Conservation (phyloP, 441 rosid species). For the Aleurites moluccanus region DNA sequence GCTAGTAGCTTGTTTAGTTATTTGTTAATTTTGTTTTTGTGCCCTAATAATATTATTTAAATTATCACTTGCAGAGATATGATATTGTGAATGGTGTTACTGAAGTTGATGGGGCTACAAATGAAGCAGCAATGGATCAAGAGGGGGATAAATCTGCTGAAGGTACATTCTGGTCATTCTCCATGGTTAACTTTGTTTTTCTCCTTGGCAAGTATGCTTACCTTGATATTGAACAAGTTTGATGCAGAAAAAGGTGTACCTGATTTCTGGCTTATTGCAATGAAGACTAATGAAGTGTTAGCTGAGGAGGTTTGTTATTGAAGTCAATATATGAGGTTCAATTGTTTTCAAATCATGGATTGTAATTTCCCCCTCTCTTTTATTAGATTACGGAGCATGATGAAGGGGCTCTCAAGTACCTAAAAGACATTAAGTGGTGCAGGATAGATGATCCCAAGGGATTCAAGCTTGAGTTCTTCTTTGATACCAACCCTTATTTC, state of each 20-base stretch:
- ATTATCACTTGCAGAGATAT: constrained; percentile 47
- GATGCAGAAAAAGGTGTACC: constrained; percentile 86
- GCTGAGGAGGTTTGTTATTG: constrained; percentile 62
- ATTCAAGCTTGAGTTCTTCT: constrained; percentile 84
- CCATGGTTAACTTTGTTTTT: background rate
- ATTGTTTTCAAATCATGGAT: background rate
- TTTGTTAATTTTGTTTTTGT: constrained; percentile 8
- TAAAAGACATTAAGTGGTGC: constrained; percentile 77
- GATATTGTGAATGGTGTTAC: constrained; percentile 74
- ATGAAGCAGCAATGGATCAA: constrained; percentile 43
- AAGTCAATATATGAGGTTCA: background rate
- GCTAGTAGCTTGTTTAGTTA: background rate
- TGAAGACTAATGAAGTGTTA: constrained; percentile 85
- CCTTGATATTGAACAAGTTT: constrained; percentile 22
- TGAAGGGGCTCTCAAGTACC: constrained; percentile 80
- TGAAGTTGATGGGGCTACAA: constrained; percentile 56
- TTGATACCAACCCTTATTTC: constrained; percentile 76
- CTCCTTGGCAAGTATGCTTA: background rate
- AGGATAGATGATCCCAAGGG: constrained; percentile 84
- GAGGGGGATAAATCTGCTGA: constrained; percentile 53
- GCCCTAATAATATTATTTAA: background rate
- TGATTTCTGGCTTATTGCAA: constrained; percentile 77
- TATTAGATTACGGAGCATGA: constrained; percentile 80
- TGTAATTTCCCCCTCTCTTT: background rate
- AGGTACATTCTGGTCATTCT: constrained; percentile 37